phyloP scores from a whole-genome alignment of 805 yeast genomes.

The Candida ponderosae region DNA sequence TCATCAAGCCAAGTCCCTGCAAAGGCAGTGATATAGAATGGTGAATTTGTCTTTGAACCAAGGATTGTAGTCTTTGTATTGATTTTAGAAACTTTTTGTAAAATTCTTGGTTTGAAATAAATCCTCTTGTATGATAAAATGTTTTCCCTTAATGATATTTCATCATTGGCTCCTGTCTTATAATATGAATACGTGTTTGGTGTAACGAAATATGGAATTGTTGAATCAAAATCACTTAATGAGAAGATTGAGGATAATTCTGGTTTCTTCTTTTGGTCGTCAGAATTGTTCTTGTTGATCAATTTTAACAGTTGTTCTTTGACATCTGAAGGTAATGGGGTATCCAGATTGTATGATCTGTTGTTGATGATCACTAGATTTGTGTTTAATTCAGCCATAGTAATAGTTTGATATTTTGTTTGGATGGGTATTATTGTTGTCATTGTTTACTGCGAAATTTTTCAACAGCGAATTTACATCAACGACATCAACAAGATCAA shows the following conservation, averaged over 20 bases:
- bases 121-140: conserved; percentile 32
- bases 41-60: conserved; percentile 36
- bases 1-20: conserved; percentile 35
- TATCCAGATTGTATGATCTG: too few relatives aligned
- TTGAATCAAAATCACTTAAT: conserved; percentile 31
- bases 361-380: too few relatives aligned
- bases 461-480: too few relatives aligned
- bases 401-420: too few relatives aligned
- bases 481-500: too few relatives aligned
- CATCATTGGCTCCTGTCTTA: conserved; percentile 43
- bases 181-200: conserved; percentile 32
- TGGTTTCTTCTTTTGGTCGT: conserved; percentile 16
- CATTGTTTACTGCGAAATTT: too few relatives aligned
- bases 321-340: too few relatives aligned
- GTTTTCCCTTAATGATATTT: conserved; percentile 36
- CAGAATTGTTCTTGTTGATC: not conserved
- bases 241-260: conserved; percentile 24
- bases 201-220: conserved; percentile 28
- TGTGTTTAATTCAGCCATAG: too few relatives aligned
- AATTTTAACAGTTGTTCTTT: not conserved
- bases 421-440: too few relatives aligned
- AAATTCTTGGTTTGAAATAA: conserved; percentile 37
- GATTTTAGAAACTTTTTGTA: conserved; percentile 25
- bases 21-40: conserved; percentile 42
- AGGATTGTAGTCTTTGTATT: conserved; percentile 39